A percentile compares a stretch with the other conserved stretches of the same genome.
These are phyloP conservation scores for Geranium rotundifolium DNA, from an alignment of 345 rosid genomes.

Conservation along the genomic window DNA sequence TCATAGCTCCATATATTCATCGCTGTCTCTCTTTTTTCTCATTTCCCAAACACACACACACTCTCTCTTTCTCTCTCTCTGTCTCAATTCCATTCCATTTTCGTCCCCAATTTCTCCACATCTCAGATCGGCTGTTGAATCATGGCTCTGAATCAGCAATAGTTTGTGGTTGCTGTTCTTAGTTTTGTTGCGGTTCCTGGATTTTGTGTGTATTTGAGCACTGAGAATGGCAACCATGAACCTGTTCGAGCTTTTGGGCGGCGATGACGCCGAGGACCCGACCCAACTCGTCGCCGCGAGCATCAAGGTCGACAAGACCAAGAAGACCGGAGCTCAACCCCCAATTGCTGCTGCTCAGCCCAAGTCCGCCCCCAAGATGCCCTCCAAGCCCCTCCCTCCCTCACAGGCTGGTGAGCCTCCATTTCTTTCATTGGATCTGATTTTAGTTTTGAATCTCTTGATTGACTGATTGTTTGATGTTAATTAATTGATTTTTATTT, in stretches of 20 bases:
- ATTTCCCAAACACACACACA: neutral
- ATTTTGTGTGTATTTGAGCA: neutral
- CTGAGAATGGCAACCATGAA: constrained; percentile 68
- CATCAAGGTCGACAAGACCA: constrained; percentile 44
- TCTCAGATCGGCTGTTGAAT: constrained; percentile 3
- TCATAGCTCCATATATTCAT: neutral
- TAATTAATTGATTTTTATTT: no score
- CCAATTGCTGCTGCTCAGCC: constrained; percentile 26
- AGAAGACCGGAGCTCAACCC: constrained; percentile 30
- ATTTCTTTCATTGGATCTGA: neutral
- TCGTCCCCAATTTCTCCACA: neutral
- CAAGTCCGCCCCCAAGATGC: constrained; percentile 55
- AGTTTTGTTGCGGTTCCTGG: neutral
- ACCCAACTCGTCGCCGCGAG: constrained; percentile 41
- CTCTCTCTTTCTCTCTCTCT: constrained; percentile 3
- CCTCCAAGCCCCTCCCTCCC: constrained; percentile 72
- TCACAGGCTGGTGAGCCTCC: constrained; percentile 62
- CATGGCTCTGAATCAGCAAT: constrained; percentile 31
- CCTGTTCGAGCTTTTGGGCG: constrained; percentile 81
- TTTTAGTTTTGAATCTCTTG: no score
- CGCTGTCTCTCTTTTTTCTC: neutral
- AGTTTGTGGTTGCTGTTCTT: constrained; percentile 21
- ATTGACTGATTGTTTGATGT: no score
- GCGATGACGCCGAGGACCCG: constrained; percentile 76
- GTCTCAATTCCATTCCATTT: constrained; percentile 3